Conservation (phyloP, 1,139 yeast genomes). For the Hanseniaspora gamundiae region DNA sequence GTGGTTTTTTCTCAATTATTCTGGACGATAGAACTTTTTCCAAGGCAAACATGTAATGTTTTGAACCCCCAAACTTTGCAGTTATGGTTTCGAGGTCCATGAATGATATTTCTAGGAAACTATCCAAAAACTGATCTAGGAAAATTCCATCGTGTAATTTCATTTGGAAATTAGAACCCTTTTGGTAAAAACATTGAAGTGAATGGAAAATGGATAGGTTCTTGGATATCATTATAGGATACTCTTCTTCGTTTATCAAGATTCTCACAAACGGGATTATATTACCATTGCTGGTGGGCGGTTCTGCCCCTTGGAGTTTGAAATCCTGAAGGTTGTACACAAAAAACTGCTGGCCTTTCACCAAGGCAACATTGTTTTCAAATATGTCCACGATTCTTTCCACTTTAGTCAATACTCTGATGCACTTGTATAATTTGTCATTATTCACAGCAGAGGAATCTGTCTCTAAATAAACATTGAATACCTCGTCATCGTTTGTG, state of each 20-base stretch:
- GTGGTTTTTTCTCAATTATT: constrained; percentile 32
- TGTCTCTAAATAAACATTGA: constrained; percentile 13
- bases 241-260: constrained; percentile 17
- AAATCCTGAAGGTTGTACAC: constrained; percentile 15
- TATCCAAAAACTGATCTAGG: constrained; percentile 19
- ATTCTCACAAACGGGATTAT: constrained; percentile 10
- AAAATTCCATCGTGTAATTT: constrained; percentile 19
- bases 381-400: constrained; percentile 20
- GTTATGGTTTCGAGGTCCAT: constrained; percentile 13
- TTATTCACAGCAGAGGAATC: too few relatives aligned
- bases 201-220: constrained; percentile 20
- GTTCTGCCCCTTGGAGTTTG: constrained; percentile 9
- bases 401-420: constrained; percentile 7
- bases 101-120: constrained; percentile 11
- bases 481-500: constrained; percentile 12
- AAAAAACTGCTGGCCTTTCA: constrained; percentile 13
- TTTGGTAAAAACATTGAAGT: constrained; percentile 15
- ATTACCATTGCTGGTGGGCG: too few relatives aligned
- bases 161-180: constrained; percentile 11
- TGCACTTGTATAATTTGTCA: constrained; percentile 10
- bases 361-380: constrained; percentile 16
- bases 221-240: constrained; percentile 20
- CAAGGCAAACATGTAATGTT: constrained; percentile 22
- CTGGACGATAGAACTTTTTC: constrained; percentile 22
- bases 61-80: constrained; percentile 12